A percentile compares a stretch with the other conserved stretches of the same genome.
These are phyloP conservation scores for Pseudogymnoascus sp. DNA, from an alignment of 2,329 filamentous ascomycete species.

Conservation along the genomic window DNA sequence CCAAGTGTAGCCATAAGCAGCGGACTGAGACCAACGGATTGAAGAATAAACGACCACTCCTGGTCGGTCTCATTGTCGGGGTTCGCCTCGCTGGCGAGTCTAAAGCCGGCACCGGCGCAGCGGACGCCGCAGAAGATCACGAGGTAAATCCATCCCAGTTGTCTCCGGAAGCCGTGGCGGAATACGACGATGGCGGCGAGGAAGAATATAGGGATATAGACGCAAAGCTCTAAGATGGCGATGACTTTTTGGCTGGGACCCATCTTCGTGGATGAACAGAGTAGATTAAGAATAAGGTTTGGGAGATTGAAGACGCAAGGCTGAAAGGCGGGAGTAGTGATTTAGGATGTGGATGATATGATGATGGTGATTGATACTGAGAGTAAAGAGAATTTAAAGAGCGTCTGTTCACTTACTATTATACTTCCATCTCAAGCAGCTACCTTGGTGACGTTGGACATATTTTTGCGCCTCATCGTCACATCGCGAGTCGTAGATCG, in stretches of 20 bases:
- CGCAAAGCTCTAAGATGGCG: constrained; percentile 20
- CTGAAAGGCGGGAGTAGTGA: not conserved
- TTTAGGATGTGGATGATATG: not conserved
- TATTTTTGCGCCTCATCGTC: not conserved
- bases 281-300: not conserved
- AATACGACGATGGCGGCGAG: constrained; percentile 18
- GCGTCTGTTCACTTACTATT: not conserved
- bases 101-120: constrained; percentile 25
- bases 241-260: constrained; percentile 17
- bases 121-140: constrained; percentile 27
- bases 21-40: constrained; percentile 22
- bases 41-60: constrained; percentile 24
- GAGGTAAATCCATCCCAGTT: constrained; percentile 30
- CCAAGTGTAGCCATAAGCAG: constrained; percentile 22
- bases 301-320: not conserved
- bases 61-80: constrained; percentile 23
- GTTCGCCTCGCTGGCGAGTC: constrained; percentile 21
- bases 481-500: not conserved
- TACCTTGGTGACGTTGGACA: not conserved
- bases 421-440: not conserved
- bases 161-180: constrained; percentile 22
- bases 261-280: constrained; percentile 10
- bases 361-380: not conserved
- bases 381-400: not conserved
- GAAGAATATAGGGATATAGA: constrained; percentile 22